A percentile compares a stretch with the other conserved stretches of the same genome.
These are phyloP conservation scores for Bremia lactucae DNA, from an alignment of 352 stramenopile genomes.

Conservation along the genomic window DNA sequence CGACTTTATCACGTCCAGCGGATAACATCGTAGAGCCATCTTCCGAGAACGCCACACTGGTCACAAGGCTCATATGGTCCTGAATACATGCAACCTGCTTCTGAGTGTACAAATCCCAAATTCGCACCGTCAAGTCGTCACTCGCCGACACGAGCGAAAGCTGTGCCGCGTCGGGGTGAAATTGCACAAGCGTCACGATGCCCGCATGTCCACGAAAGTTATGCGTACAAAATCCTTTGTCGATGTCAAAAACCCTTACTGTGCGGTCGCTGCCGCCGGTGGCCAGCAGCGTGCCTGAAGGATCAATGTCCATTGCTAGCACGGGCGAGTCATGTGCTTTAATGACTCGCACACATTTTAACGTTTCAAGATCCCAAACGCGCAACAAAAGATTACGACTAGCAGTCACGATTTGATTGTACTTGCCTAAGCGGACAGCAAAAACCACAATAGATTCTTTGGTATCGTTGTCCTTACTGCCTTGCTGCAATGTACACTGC, in stretches of 20 bases:
- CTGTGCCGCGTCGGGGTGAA: conserved; percentile 57
- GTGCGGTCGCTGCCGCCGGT: conserved; percentile 93
- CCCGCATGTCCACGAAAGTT: conserved; percentile 84
- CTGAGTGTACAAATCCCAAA: conserved; percentile 82
- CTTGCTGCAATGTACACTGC: conserved; percentile 62
- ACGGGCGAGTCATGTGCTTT: conserved; percentile 72
- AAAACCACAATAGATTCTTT: conserved; percentile 83
- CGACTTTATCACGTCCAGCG: conserved; percentile 87
- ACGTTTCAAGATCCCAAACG: conserved; percentile 78
- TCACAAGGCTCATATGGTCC: conserved; percentile 93
- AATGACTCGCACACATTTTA: conserved; percentile 65
- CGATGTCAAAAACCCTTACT: conserved; percentile 91
- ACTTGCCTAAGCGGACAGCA: conserved; percentile 45
- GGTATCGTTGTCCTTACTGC: conserved; percentile 61
- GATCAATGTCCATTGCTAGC: conserved; percentile 83
- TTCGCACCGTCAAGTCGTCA: conserved; percentile 65
- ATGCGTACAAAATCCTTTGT: conserved; percentile 90
- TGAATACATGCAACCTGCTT: conserved; percentile 82
- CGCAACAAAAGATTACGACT: conserved; percentile 77
- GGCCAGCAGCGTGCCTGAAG: conserved; percentile 87
- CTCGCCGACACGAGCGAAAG: conserved; percentile 69
- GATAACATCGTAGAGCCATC: conserved; percentile 83
- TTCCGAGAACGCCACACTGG: conserved; percentile 84
- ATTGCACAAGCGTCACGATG: conserved; percentile 84
- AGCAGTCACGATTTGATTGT: conserved; percentile 78